Conservation (phyloP, 2,329 filamentous ascomycete species). For the Beauveria caledonica region DNA sequence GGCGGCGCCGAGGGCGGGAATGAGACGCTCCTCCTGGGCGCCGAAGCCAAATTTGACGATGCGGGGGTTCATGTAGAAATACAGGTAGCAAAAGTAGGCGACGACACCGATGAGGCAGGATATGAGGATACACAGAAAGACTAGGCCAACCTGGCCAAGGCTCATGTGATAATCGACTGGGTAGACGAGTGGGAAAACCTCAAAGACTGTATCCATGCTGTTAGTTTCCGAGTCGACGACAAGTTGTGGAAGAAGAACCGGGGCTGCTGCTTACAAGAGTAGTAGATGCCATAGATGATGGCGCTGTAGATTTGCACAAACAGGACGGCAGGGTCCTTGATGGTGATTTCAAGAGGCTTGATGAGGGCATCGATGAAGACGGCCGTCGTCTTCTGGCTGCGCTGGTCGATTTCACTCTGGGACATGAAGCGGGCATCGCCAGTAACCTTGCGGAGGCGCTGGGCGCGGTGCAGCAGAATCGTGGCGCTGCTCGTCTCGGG, state of each 20-base stretch:
- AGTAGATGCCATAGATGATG: slow-evolving; percentile 55
- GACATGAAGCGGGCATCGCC: slow-evolving; percentile 49
- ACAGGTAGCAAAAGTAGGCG: slow-evolving; percentile 43
- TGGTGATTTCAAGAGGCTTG: slow-evolving; percentile 51
- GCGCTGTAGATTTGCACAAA: slow-evolving; percentile 55
- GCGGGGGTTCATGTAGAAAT: slow-evolving; percentile 42
- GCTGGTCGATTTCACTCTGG: slow-evolving; percentile 56
- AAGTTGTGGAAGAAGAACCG: neutral
- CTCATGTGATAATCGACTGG: slow-evolving; percentile 51
- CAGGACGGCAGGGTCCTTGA: slow-evolving; percentile 53
- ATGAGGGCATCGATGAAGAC: slow-evolving; percentile 49
- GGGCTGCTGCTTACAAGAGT: slow-evolving; percentile 34
- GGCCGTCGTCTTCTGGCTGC: slow-evolving; percentile 37
- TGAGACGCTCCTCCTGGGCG: slow-evolving; percentile 43
- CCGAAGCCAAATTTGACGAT: slow-evolving; percentile 41
- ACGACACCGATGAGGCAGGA: slow-evolving; percentile 43
- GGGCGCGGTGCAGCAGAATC: slow-evolving; percentile 53
- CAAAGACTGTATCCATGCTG: slow-evolving; percentile 36
- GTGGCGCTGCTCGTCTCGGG: slow-evolving; percentile 55
- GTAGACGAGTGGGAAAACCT: slow-evolving; percentile 59
- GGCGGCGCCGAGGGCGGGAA: slow-evolving; percentile 45
- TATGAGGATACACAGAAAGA: slow-evolving; percentile 54
- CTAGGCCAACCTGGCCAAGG: slow-evolving; percentile 47
- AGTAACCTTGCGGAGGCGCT: slow-evolving; percentile 52
- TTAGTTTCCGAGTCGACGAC: slow-evolving; percentile 10